Base-by-base conservation (phyloP, 2,329 filamentous ascomycete species). In the Cercospora berteroae region DNA sequence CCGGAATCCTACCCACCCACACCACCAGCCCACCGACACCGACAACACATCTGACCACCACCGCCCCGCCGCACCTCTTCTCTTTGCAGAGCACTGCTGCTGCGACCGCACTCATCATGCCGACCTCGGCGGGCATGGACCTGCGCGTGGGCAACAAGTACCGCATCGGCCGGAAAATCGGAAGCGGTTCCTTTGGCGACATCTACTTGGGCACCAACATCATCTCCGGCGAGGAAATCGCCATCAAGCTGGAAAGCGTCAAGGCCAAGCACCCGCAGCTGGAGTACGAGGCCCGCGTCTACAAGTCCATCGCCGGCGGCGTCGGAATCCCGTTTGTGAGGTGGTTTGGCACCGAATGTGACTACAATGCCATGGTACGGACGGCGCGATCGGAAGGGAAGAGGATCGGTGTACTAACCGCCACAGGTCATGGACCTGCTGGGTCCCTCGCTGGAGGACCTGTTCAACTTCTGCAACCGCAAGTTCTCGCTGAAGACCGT, bases 241-340 rank as follows among this genome's bases (percentile, higher is more conserved):
- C 95, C 80, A 99, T 99, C 86, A 99, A 99, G 86, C 92, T 99
- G 68, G 95, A 99, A 83, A 96, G 92, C 73, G 94, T 98, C 84
- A 99, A 99, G 87, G 94, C 95, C 80, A 98, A 99, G 87, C 95
- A 98, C 81, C 95, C 95, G 66, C 95, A 98, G 83, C 89, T 99
- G 70, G 95, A 98, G 82, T 98, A 98, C 86, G 95, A 99, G 83
- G 95, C 95, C 67, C 93, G 94, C 75, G 94, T 98, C 76, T 94
- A 89, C 86, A 90, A 90, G 79, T 89, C 87, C 25, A 92, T 99
- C 60, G 95, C 95, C 66, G 95, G 95, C 73, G 95, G 95, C 80
- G 95, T 98, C 76, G 95, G 95, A 69, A 99, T 99, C 73, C 95
- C 95, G 57, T 98, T 98, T 78, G 95, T 99, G 79, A 93, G 94